Evolutionary conservation across 139 green algal genomes (phyloP), one percentile per base, ranked within the genome.

Genomic region (Chlorella sp.): DNA sequence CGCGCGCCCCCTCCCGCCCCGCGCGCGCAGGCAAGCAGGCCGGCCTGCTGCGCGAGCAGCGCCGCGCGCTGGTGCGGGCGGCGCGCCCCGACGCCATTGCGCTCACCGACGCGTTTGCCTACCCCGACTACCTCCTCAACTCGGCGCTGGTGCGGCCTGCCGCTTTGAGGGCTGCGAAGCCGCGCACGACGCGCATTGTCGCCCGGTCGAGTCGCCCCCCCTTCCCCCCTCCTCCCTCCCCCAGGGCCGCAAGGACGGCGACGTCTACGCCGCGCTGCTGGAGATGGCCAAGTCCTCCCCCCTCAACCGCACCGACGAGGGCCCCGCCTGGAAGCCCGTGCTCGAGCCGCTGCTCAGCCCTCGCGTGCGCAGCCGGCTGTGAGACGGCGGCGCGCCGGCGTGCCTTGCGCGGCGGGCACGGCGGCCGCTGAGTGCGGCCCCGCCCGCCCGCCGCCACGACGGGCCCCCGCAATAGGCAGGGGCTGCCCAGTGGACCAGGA

Each of bases 251-350:
- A 59, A 40, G 8, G 93, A 97, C 58, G 92, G 92, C 2, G 87
- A 97, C 70, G 92, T 96, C 45, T 97, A 97, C 76, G 58, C 71
- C 2, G 88, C 85, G 0, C 81, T 98, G 75, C 83, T 94, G 71
- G 85, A 92, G 45, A 90, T 87, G 79, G 94, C 93, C 0, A 56
- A 88, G 67, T 71, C 33, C 38, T 92, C 83, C 6, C 92, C 92
- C n/a, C 85, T 98, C 17, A 98, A 97, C 79, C 76, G 71, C 40
- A 96, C 89, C 0, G 50, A 93, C 71, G 91, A 95, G 73, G 93
- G 94, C 7, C 92, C 93, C 7, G 92, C 84, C 12, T 98, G 91
- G 91, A 72, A 93, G 36, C 59, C 45, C 2, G 86, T 97, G 50
- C 87, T 98, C 35, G 80, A 91, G 79, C 82, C 88, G 6, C 77